phyloP scores from a whole-genome alignment of 257 asterid species.

The Agastache rugosa region DNA sequence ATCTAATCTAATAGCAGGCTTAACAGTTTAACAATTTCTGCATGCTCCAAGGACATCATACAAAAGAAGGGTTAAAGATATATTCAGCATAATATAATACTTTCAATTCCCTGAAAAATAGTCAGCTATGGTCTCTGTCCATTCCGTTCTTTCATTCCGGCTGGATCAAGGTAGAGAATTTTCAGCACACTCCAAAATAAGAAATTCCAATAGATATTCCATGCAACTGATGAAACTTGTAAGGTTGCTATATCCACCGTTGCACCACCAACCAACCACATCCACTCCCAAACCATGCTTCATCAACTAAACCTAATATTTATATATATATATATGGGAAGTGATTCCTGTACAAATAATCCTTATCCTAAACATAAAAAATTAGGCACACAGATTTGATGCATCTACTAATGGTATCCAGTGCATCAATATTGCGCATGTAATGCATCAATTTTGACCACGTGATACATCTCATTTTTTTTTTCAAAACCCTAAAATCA shows the following conservation, averaged over 20 bases:
- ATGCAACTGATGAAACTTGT: slow-evolving; percentile 6
- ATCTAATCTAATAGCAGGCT: slow-evolving; percentile 20
- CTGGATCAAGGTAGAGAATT: slow-evolving; percentile 20
- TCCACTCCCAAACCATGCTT: slow-evolving; percentile 24
- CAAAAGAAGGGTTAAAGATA: slow-evolving; percentile 11
- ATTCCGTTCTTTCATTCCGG: background rate
- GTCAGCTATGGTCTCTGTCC: background rate
- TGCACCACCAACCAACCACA: slow-evolving; percentile 22
- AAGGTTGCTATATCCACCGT: slow-evolving; percentile 21
- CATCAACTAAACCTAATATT: slow-evolving; percentile 16
- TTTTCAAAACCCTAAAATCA: too few relatives aligned
- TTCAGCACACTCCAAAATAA: slow-evolving; percentile 16
- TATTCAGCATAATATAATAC: slow-evolving; percentile 9
- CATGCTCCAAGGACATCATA: slow-evolving; percentile 28
- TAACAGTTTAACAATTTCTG: slow-evolving; percentile 18
- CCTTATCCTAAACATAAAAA: too few relatives aligned
- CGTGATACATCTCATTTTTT: too few relatives aligned
- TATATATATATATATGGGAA: background rate
- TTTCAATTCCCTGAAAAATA: background rate
- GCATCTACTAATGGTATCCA: too few relatives aligned
- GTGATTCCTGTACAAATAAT: too few relatives aligned
- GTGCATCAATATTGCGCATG: too few relatives aligned
- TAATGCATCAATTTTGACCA: too few relatives aligned
- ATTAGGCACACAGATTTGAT: too few relatives aligned
- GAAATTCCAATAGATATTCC: slow-evolving; percentile 17